phyloP scores from a whole-genome alignment of 2,329 filamentous ascomycete genomes.

The Mollisiaceae sp. region DNA sequence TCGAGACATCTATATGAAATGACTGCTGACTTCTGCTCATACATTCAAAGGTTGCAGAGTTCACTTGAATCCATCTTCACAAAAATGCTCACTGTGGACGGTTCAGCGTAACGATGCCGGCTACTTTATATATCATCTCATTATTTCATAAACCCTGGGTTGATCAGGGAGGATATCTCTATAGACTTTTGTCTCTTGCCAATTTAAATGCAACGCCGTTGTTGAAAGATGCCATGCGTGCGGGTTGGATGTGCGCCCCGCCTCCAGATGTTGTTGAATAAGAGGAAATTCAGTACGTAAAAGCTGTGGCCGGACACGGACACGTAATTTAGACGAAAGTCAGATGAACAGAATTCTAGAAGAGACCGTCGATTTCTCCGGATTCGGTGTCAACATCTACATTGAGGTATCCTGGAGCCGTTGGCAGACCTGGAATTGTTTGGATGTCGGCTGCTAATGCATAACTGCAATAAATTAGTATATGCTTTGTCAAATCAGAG shows the following conservation, averaged over 20 bases:
- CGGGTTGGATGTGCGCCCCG: constrained; percentile 35
- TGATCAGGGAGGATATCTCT: constrained; percentile 34
- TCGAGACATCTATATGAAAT: not conserved
- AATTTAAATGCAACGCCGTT: constrained; percentile 34
- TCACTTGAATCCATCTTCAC: not conserved
- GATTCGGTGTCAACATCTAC: constrained; percentile 84
- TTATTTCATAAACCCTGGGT: constrained; percentile 24
- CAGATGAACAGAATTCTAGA: constrained; percentile 58
- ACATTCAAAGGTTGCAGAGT: not conserved
- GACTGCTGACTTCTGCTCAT: not conserved
- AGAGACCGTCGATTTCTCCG: constrained; percentile 87
- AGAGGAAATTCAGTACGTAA: constrained; percentile 18
- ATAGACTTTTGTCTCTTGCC: constrained; percentile 18
- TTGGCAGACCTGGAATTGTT: constrained; percentile 94
- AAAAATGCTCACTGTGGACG: not conserved
- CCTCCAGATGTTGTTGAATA: constrained; percentile 34
- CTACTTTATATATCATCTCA: not conserved
- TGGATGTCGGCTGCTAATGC: constrained; percentile 97
- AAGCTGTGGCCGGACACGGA: constrained; percentile 12
- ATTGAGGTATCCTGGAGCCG: constrained; percentile 93
- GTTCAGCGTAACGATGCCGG: too few relatives aligned
- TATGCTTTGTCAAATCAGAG: not conserved
- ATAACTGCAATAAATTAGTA: constrained; percentile 62
- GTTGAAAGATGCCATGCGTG: constrained; percentile 33
- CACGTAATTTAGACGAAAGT: not conserved